Evolutionary conservation across 495 filamentous ascomycete genomes (phyloP).

Genomic region (Geoglossum glabrum): DNA sequence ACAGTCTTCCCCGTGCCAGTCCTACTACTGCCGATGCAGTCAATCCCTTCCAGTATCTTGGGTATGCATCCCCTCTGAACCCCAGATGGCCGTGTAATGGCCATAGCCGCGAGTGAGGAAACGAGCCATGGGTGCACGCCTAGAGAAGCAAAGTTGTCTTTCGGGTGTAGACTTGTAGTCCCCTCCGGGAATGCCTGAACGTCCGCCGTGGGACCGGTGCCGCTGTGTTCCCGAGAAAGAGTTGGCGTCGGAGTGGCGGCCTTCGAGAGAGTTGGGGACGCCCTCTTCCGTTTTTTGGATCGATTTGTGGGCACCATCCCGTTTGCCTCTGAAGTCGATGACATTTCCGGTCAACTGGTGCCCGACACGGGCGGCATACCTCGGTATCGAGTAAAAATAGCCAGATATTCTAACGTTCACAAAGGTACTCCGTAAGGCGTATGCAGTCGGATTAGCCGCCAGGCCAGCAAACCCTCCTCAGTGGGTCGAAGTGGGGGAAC

Average conservation of each 20-base stretch:
- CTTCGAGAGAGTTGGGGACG: background rate
- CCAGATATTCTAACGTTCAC: background rate
- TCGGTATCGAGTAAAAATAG: background rate
- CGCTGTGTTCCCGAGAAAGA: background rate
- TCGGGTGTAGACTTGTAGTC: slow-evolving; percentile 1
- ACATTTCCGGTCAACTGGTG: background rate
- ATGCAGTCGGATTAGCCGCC: no score
- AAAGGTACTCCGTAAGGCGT: no score
- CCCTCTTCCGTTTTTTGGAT: background rate
- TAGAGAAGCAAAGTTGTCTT: slow-evolving; percentile 52
- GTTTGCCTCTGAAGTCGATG: background rate
- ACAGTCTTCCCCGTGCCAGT: slow-evolving; percentile 99
- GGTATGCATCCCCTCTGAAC: slow-evolving; percentile 89
- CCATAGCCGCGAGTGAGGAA: slow-evolving; percentile 66
- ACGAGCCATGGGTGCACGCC: slow-evolving; percentile 74
- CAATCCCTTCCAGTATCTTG: slow-evolving; percentile 67
- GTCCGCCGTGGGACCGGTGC: background rate
- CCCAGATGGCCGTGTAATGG: slow-evolving; percentile 69
- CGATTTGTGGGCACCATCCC: no score
- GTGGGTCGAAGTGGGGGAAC: background rate
- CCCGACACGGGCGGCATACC: background rate
- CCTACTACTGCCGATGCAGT: slow-evolving; percentile 84
- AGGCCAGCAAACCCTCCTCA: no score
- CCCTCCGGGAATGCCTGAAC: background rate
- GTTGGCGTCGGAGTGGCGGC: background rate